These are phyloP conservation scores for Coemansia sp. DNA, from an alignment of 192 early-diverging fungal species.

Conservation along the genomic window DNA sequence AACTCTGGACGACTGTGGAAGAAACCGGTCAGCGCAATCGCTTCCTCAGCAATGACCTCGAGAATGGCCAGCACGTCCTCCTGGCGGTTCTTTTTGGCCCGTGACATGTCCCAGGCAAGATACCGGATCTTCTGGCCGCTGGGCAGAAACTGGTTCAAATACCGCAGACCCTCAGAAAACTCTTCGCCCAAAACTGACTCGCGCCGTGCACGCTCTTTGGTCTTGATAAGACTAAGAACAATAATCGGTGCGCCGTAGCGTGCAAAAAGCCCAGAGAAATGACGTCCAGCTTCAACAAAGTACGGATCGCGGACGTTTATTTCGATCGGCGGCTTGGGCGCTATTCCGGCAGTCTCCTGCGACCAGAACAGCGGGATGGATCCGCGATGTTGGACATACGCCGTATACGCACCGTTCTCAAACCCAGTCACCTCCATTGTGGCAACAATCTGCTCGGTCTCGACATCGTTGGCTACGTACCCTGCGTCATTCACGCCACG, in stretches of 20 bases:
- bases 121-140: conserved; percentile 78
- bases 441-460: conserved; percentile 96
- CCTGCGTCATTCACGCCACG: conserved; percentile 93
- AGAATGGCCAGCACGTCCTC: conserved; percentile 88
- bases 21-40: conserved; percentile 81
- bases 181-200: conserved; percentile 86
- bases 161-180: conserved; percentile 75
- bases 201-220: conserved; percentile 84
- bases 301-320: conserved; percentile 90
- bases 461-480: conserved; percentile 98
- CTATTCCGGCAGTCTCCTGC: conserved; percentile 88
- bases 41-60: conserved; percentile 85
- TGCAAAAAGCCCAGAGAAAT: conserved; percentile 89
- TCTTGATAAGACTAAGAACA: conserved; percentile 94
- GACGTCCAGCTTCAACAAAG: conserved; percentile 85
- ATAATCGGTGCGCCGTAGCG: conserved; percentile 92
- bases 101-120: conserved; percentile 97
- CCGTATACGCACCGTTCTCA: conserved; percentile 79
- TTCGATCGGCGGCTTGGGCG: conserved; percentile 92
- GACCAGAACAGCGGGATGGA: conserved; percentile 96
- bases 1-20: conserved; percentile 88
- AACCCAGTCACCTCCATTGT: conserved; percentile 91
- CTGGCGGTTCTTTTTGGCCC: conserved; percentile 85
- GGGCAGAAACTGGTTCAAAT: conserved; percentile 90
- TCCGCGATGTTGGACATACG: conserved; percentile 96